Evolutionary conservation across 306 rosid genomes (phyloP).

Genomic region (Lathyrus tuberosus): DNA sequence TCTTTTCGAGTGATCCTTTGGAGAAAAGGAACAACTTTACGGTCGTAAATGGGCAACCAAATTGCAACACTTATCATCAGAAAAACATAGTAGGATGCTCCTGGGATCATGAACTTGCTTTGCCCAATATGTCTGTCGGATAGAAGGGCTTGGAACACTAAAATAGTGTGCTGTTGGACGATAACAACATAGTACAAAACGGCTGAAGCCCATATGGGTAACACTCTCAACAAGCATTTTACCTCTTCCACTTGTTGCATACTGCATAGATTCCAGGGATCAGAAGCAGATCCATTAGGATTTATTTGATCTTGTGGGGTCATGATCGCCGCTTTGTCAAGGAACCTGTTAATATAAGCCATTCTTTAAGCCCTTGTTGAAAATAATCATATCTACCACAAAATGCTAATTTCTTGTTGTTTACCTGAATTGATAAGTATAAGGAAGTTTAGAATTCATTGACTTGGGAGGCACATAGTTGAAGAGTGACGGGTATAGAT

Average conservation of each 20-base stretch:
- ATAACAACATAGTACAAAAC: conserved; percentile 50
- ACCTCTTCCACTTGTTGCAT: conserved; percentile 93
- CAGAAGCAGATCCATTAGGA: conserved; percentile 68
- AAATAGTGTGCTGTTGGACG: conserved; percentile 65
- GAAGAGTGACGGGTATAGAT: conserved; percentile 65
- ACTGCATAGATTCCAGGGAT: conserved; percentile 81
- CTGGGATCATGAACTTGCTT: conserved; percentile 67
- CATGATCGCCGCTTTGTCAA: conserved; percentile 82
- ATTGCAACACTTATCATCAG: conserved; percentile 67
- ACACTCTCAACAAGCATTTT: conserved; percentile 72
- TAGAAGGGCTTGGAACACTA: conserved; percentile 84
- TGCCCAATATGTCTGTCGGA: conserved; percentile 64
- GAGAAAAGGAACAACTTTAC: conserved; percentile 63
- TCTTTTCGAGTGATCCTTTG: conserved; percentile 63
- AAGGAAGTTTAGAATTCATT: conserved; percentile 64
- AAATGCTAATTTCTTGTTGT: conserved; percentile 18
- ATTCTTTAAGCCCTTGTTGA: neutral
- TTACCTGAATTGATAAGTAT: conserved; percentile 79
- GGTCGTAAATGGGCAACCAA: conserved; percentile 75
- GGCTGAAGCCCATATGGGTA: conserved; percentile 76
- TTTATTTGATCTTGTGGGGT: conserved; percentile 58
- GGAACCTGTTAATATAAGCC: conserved; percentile 63
- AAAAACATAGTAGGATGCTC: conserved; percentile 72
- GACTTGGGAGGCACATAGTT: conserved; percentile 55
- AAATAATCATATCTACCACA: conserved; percentile 34